Base-by-base conservation (phyloP, 1,284 basidiomycete genomes). In the Albatrellus sp. region DNA sequence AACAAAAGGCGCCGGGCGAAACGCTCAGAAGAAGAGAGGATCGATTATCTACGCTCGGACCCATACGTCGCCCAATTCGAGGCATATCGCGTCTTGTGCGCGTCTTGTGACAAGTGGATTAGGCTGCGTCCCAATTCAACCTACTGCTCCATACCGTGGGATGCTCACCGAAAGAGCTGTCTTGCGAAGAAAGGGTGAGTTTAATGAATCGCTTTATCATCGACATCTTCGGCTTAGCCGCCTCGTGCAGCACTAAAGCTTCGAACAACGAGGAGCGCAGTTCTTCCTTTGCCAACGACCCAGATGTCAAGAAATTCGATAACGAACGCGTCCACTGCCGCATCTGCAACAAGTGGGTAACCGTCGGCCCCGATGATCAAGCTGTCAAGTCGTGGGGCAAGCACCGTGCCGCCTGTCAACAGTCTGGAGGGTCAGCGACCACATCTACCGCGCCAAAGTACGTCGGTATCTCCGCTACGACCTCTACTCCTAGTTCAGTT, bases 121-220 rank as follows among this genome's bases (percentile, higher is more conserved):
- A 72, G 83, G 31, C 65, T 87, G 14, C 70, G 83, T 12, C 82
- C 82, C 36, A 87, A 87, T 58, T 85, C 81, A 44, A 85, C 83
- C 0, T 87, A 84, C 54, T 87, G 83, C 57, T 80, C 77, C n/a
- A 85, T 86, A 47, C 83, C 83, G 0, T 87, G 84, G 83, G 83
- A 86, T 54, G 83, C 80, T 9, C 83, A 87, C 55, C 65, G 82
- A 43, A 75, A 74, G 62, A 82, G 79, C 55, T 86, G 82, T 58
- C 61, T 87, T 41, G 75, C 79, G 2, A 85, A 81, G 62, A 80
- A 79, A 58, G 69, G 73, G 78, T 80, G 51, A 57, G 69, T 57
- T 49, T 41, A 32, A 24, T 24, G 24, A 24, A 24, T 24, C 24
- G 24, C 24, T 24, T 24, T 7, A 24, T 24, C 24, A 24, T 24